Conservation (phyloP, 306 rosid genomes). For the Trifolium fragiferum region DNA sequence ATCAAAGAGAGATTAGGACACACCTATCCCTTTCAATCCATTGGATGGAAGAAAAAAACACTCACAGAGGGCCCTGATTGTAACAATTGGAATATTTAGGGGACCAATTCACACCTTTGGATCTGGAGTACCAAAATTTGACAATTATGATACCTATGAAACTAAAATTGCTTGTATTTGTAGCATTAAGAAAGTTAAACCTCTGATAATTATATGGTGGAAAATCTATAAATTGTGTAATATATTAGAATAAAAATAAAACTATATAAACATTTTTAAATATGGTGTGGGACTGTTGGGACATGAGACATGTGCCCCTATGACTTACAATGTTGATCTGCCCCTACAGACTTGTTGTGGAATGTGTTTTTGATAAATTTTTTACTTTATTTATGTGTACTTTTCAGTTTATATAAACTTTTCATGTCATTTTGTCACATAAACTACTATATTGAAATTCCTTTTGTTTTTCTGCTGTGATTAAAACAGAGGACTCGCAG, state of each 20-base stretch:
- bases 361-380: neutral
- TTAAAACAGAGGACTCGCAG: constrained; percentile 59
- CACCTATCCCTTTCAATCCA: neutral
- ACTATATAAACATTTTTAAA: neutral
- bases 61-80: neutral
- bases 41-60: neutral
- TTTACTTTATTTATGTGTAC: neutral
- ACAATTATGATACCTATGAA: neutral
- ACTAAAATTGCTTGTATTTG: neutral
- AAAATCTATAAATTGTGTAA: neutral
- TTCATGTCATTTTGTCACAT: constrained; percentile 16
- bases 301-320: neutral
- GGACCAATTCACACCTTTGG: neutral
- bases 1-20: neutral
- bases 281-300: neutral
- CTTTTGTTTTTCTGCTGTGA: constrained; percentile 31
- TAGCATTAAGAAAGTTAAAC: neutral
- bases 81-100: neutral
- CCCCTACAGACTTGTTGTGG: neutral
- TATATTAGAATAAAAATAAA: neutral
- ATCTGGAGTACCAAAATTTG: neutral
- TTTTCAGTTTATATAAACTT: neutral
- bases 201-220: neutral
- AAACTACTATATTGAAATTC: constrained; percentile 13
- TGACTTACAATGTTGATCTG: neutral